These are phyloP conservation scores for Iberis pinnata DNA, from an alignment of 345 rosid species.

Conservation along the genomic window DNA sequence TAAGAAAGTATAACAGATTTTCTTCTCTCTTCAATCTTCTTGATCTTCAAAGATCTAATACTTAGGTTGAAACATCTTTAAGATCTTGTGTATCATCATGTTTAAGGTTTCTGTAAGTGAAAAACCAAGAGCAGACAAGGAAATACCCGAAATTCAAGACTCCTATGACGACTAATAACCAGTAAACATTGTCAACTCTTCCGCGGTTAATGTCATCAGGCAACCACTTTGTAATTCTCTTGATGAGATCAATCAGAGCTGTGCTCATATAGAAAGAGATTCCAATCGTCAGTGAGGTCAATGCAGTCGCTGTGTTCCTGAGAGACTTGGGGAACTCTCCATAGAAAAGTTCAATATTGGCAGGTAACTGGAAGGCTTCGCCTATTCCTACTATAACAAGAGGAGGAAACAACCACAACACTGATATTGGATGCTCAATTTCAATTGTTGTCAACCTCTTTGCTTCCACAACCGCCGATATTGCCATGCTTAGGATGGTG, in stretches of 20 bases:
- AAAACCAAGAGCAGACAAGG: slow-evolving; percentile 28
- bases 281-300: slow-evolving; percentile 37
- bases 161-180: slow-evolving; percentile 32
- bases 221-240: slow-evolving; percentile 39
- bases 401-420: slow-evolving; percentile 47
- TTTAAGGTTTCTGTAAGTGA: too few relatives aligned
- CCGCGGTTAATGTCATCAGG: slow-evolving; percentile 45
- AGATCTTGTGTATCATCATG: too few relatives aligned
- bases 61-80: slow-evolving; percentile 3
- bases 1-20: too few relatives aligned
- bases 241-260: slow-evolving; percentile 30
- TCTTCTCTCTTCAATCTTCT: too few relatives aligned
- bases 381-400: slow-evolving; percentile 39
- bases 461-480: slow-evolving; percentile 38
- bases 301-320: slow-evolving; percentile 39
- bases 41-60: too few relatives aligned
- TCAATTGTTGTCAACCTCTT: slow-evolving; percentile 33
- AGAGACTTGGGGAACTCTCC: slow-evolving; percentile 42
- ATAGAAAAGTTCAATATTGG: slow-evolving; percentile 40
- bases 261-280: slow-evolving; percentile 39
- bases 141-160: slow-evolving; percentile 38
- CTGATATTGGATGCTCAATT: slow-evolving; percentile 32
- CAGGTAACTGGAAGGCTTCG: slow-evolving; percentile 46
- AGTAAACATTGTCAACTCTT: slow-evolving; percentile 40
- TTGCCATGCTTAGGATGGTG: slow-evolving; percentile 24